Evolutionary conservation across 345 rosid species (phyloP), one percentile per base, ranked within the genome.

Genomic region (Eutrema japonicum): DNA sequence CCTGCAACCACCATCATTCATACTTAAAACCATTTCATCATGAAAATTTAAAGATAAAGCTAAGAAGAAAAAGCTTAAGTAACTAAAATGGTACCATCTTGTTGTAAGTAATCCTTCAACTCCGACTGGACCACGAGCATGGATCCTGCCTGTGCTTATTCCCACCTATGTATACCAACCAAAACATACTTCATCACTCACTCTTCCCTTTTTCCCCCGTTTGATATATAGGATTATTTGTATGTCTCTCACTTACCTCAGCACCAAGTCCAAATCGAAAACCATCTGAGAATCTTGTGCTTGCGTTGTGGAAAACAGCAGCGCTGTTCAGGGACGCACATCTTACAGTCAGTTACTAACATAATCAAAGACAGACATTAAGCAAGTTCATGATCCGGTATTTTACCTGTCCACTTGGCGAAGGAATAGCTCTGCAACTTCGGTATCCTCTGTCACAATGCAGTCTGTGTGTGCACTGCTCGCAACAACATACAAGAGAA

Each of bases 91-190:
- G 50, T 85, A 96, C 99, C 99, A 96, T 92, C 89, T 80, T 54
- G 98, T 96, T 13, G 99, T 96, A 58, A 96, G 76, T 79, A 96
- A 58, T 67, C 99, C 99, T 82, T 90, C 99, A 7, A 96, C 98
- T 43, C 98, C 99, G 1, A 96, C 99, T 47, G 99, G 98, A 66
- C 99, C 99, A 6, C 99, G 97, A 10, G 99, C 99, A 77, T 96
- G 99, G 65, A 96, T 96, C 79, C 97, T 85, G 74, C 98, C 85
- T 10, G 98, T 92, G 78, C 99, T 92, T 80, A 90, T 91, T 69
- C 99, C 99, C 51, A 95, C 97, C 99, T 92, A 30, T 52, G 35
- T 85, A 37, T 18, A 36, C 45, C 55, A 64, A 63, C 32, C 54
- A 27, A 64, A 35, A 37, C 48, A 18, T 13, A 5, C 72, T 42